A percentile compares a stretch with the other conserved stretches of the same genome.
Evolutionary conservation across 345 rosid genomes (phyloP).

Genomic region (Populus ilicifolia): DNA sequence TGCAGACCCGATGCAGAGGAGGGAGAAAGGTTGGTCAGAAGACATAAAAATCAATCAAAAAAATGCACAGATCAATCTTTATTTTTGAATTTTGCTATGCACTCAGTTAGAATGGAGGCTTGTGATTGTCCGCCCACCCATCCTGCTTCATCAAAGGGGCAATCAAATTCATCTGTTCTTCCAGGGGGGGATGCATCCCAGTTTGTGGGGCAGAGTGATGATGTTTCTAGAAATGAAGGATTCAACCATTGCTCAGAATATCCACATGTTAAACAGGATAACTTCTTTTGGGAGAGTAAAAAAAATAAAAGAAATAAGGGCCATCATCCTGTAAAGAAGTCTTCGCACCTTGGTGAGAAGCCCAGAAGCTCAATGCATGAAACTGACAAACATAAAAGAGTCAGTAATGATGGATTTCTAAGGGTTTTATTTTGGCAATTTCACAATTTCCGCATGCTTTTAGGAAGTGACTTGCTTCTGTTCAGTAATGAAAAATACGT

Average conservation of each 20-base stretch:
- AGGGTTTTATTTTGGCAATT: slow-evolving; percentile 91
- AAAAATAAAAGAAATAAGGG: slow-evolving; percentile 50
- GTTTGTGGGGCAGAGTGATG: slow-evolving; percentile 41
- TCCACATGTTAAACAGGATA: slow-evolving; percentile 53
- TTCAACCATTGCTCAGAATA: slow-evolving; percentile 35
- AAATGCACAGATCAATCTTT: slow-evolving; percentile 76
- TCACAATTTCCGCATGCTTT: slow-evolving; percentile 93
- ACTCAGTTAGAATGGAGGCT: slow-evolving; percentile 95
- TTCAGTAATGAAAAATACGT: slow-evolving; percentile 90
- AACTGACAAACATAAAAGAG: slow-evolving; percentile 72
- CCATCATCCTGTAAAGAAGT: slow-evolving; percentile 47
- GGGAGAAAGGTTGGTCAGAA: slow-evolving; percentile 79
- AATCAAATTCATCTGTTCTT: slow-evolving; percentile 54
- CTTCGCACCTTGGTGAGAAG: slow-evolving; percentile 71
- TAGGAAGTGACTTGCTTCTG: slow-evolving; percentile 90
- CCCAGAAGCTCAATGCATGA: slow-evolving; percentile 65
- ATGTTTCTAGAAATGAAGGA: slow-evolving; percentile 39
- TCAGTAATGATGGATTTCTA: slow-evolving; percentile 66
- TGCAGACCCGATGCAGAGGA: slow-evolving; percentile 89
- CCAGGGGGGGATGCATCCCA: slow-evolving; percentile 46
- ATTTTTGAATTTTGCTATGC: slow-evolving; percentile 95
- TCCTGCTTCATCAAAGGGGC: slow-evolving; percentile 42
- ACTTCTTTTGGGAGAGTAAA: slow-evolving; percentile 52
- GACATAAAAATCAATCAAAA: slow-evolving; percentile 65
- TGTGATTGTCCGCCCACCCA: slow-evolving; percentile 90